These are phyloP conservation scores for Nematodospora anomalae DNA, from an alignment of 1,139 yeast species.

Conservation along the genomic window DNA sequence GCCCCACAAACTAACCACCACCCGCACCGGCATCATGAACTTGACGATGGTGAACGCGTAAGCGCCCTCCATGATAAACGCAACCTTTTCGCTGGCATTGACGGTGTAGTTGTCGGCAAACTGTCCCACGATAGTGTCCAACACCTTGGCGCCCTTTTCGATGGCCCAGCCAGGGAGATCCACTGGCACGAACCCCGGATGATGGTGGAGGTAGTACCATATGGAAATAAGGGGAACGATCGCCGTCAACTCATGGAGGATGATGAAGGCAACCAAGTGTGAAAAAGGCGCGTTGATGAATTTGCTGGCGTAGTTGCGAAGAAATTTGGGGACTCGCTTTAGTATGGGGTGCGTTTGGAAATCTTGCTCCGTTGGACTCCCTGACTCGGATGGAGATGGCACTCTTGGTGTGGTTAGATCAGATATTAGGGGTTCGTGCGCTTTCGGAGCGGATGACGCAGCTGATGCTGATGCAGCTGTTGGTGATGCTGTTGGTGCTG, in stretches of 20 bases:
- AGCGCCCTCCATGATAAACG: slow-evolving; percentile 77
- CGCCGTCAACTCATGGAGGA: slow-evolving; percentile 87
- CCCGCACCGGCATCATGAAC: slow-evolving; percentile 57
- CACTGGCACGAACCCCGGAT: slow-evolving; percentile 39
- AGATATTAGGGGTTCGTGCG: neutral
- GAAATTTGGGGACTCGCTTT: slow-evolving; percentile 45
- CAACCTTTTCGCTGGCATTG: slow-evolving; percentile 53
- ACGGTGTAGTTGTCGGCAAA: slow-evolving; percentile 40
- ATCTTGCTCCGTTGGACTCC: slow-evolving; percentile 7
- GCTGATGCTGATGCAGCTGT: neutral
- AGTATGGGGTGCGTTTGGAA: slow-evolving; percentile 33
- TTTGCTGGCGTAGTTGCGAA: slow-evolving; percentile 49
- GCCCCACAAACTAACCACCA: slow-evolving; percentile 53
- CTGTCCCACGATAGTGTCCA: slow-evolving; percentile 45
- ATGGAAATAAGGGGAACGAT: slow-evolving; percentile 72
- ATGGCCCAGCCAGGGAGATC: slow-evolving; percentile 70
- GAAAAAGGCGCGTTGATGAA: slow-evolving; percentile 64
- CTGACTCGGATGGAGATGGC: slow-evolving; percentile 2
- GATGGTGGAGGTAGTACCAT: slow-evolving; percentile 72
- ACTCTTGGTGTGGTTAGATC: neutral
- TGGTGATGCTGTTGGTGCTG: slow-evolving; percentile 2
- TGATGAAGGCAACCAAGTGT: slow-evolving; percentile 68
- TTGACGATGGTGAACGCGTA: slow-evolving; percentile 82
- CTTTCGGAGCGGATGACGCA: neutral
- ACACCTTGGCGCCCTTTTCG: slow-evolving; percentile 58